phyloP scores from a whole-genome alignment of 2,329 filamentous ascomycete genomes.

The Colletotrichum sansevieriae region DNA sequence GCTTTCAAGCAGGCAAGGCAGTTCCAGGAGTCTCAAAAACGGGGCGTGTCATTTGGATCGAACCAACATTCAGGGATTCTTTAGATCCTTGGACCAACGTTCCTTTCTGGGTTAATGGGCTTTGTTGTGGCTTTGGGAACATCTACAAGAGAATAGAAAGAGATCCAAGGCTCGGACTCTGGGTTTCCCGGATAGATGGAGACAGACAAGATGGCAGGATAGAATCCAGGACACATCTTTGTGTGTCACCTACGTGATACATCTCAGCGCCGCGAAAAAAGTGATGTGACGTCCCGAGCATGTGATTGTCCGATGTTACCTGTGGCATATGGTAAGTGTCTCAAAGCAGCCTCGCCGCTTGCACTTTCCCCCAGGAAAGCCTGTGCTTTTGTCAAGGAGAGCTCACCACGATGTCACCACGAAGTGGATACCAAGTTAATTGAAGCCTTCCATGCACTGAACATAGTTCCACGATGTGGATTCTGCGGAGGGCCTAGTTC shows the following conservation, averaged over 20 bases:
- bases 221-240: constrained; percentile 22
- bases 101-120: constrained; percentile 25
- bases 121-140: constrained; percentile 23
- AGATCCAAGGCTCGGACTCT: constrained; percentile 29
- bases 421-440: too few relatives aligned
- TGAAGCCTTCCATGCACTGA: too few relatives aligned
- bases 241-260: background rate
- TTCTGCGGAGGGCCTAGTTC: too few relatives aligned
- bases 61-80: constrained; percentile 20
- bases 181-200: constrained; percentile 30
- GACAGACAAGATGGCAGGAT: constrained; percentile 25
- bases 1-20: constrained; percentile 35
- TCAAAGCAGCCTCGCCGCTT: too few relatives aligned
- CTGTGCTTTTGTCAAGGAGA: too few relatives aligned
- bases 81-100: background rate
- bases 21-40: constrained; percentile 38
- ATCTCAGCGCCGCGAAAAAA: too few relatives aligned
- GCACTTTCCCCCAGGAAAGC: too few relatives aligned
- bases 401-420: too few relatives aligned
- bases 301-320: background rate
- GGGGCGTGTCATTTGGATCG: constrained; percentile 11
- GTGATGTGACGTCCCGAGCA: background rate
- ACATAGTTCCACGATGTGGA: too few relatives aligned
- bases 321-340: too few relatives aligned
- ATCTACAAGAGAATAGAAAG: constrained; percentile 23